Conservation (phyloP, 2,329 filamentous ascomycete species). For the Arachnopeziza araneosa region DNA sequence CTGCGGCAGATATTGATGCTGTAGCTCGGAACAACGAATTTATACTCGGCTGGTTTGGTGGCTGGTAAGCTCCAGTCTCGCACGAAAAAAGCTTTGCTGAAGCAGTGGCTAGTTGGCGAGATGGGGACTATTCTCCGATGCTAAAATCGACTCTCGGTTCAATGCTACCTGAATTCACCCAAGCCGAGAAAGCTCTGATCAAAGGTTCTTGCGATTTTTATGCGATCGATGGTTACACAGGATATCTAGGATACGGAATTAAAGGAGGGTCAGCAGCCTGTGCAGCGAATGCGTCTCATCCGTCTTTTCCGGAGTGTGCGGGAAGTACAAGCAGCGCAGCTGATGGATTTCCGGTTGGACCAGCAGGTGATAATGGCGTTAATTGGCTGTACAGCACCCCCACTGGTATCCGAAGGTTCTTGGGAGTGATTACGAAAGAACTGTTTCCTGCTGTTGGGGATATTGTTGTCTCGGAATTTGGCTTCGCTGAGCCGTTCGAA, state of each 20-base stretch:
- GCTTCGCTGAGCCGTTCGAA: constrained; percentile 28
- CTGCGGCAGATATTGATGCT: constrained; percentile 21
- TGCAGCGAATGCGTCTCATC: constrained; percentile 24
- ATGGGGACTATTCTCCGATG: constrained; percentile 43
- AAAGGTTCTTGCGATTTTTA: constrained; percentile 50
- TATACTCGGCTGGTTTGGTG: constrained; percentile 42
- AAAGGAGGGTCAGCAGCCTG: constrained; percentile 35
- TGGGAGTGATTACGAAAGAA: constrained; percentile 36
- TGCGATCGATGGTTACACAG: constrained; percentile 53
- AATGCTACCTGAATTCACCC: constrained; percentile 40
- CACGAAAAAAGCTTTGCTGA: neutral
- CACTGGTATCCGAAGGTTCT: constrained; percentile 34
- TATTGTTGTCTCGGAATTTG: constrained; percentile 26
- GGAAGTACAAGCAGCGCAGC: constrained; percentile 30
- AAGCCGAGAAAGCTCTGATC: constrained; percentile 43
- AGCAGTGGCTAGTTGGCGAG: constrained; percentile 27
- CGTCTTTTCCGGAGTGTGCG: constrained; percentile 24
- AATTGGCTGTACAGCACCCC: constrained; percentile 39
- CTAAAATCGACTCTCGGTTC: constrained; percentile 40
- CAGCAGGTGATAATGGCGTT: constrained; percentile 36
- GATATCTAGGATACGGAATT: constrained; percentile 30
- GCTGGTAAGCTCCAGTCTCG: constrained; percentile 27
- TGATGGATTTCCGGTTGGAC: constrained; percentile 40
- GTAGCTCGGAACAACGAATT: constrained; percentile 36
- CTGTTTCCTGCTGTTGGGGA: constrained; percentile 35